Evolutionary conservation across 2,329 filamentous ascomycete species (phyloP).

Genomic region (Cordyceps cateniannulata): DNA sequence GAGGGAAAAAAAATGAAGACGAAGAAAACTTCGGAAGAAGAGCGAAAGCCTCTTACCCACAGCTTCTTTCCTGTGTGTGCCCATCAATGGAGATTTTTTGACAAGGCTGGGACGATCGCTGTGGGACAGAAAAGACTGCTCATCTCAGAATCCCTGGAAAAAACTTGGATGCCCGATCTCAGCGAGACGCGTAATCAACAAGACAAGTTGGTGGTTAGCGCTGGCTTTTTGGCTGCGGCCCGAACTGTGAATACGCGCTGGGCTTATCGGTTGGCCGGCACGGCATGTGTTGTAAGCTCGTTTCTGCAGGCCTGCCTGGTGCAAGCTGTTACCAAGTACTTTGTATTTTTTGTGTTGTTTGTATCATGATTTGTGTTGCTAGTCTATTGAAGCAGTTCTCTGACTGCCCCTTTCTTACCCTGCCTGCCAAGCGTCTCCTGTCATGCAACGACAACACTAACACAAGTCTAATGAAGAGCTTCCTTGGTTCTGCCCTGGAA

Average conservation of each 20-base stretch:
- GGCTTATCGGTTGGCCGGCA: too few relatives aligned
- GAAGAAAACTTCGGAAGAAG: neutral
- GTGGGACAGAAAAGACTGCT: neutral
- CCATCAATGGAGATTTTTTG: neutral
- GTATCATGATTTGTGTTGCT: neutral
- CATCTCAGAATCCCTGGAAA: neutral
- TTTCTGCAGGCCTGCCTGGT: too few relatives aligned
- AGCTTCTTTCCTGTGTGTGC: too few relatives aligned
- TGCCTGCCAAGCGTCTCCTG: neutral
- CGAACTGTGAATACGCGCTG: too few relatives aligned
- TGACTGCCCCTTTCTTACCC: neutral
- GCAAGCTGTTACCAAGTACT: too few relatives aligned
- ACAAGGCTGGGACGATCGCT: neutral
- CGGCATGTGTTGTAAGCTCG: too few relatives aligned
- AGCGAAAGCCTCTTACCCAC: neutral
- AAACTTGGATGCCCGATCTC: neutral
- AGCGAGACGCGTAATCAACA: neutral
- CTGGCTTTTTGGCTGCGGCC: neutral
- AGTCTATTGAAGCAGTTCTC: neutral
- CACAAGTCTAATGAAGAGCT: neutral
- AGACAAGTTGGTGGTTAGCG: neutral
- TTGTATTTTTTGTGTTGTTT: too few relatives aligned
- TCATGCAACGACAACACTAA: neutral
- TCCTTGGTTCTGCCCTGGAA: constrained; percentile 1
- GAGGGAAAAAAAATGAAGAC: too few relatives aligned